Conservation (phyloP, 176 grass and related monocot species). For the Hsuehochloa calcarea region DNA sequence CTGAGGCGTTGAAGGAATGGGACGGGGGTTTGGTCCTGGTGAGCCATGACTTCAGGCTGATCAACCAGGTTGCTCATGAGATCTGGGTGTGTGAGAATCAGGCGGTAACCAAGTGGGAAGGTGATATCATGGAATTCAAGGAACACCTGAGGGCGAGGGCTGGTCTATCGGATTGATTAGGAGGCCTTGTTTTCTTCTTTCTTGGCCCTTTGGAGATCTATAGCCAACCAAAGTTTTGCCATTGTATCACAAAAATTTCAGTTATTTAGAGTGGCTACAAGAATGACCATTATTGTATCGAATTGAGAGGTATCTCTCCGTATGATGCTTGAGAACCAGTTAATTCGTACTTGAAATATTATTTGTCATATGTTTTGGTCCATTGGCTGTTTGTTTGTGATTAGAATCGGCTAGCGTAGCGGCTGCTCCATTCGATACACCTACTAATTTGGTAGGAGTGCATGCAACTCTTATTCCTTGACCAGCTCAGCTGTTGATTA, state of each 20-base stretch:
- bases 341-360: background rate
- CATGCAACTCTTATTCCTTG: too few relatives aligned
- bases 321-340: background rate
- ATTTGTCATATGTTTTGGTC: background rate
- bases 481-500: too few relatives aligned
- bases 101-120: constrained; percentile 86
- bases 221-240: constrained; percentile 28
- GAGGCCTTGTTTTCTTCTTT: background rate
- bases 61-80: constrained; percentile 97
- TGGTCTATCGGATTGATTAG: constrained; percentile 44
- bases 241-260: constrained; percentile 13
- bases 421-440: too few relatives aligned
- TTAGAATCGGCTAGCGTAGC: too few relatives aligned
- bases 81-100: constrained; percentile 96
- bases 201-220: constrained; percentile 25
- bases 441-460: too few relatives aligned
- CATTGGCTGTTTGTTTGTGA: background rate
- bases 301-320: background rate
- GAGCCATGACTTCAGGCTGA: constrained; percentile 95
- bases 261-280: background rate
- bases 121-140: constrained; percentile 97
- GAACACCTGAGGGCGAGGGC: constrained; percentile 74
- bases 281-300: background rate
- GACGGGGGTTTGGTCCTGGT: constrained; percentile 90
- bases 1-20: constrained; percentile 90